Conservation (phyloP, 2,329 filamentous ascomycete genomes). For the Alternaria sp. region DNA sequence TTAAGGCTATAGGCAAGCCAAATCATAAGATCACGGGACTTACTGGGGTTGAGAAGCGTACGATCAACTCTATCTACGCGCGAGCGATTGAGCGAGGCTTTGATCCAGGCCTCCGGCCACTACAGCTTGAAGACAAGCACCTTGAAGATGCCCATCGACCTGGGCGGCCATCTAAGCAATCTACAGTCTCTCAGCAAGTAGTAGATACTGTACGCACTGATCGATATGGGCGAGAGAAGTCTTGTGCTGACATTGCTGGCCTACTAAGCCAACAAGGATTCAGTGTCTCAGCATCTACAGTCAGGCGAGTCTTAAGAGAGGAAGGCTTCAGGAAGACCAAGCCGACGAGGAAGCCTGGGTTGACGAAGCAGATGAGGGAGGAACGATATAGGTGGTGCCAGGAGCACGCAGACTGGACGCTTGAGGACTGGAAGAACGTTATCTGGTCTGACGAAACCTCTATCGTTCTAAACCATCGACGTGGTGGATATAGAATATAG, state of each 20-base stretch:
- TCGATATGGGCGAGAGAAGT: slow-evolving; percentile 15
- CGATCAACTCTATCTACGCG: not conserved
- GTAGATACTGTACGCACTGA: not conserved
- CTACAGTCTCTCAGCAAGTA: too few species aligned
- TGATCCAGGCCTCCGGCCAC: not conserved
- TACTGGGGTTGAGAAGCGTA: not conserved
- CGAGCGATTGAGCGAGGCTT: not conserved
- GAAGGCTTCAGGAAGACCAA: slow-evolving; percentile 9
- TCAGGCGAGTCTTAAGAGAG: not conserved
- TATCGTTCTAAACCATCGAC: slow-evolving; percentile 11
- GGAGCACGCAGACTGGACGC: not conserved
- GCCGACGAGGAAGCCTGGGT: slow-evolving; percentile 17
- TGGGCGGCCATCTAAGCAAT: slow-evolving; percentile 13
- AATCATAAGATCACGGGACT: not conserved
- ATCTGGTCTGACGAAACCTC: slow-evolving; percentile 2
- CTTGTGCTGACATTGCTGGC: slow-evolving; percentile 10
- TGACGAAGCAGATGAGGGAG: slow-evolving; percentile 14
- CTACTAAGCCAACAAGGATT: slow-evolving; percentile 11
- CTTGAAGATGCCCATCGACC: not conserved
- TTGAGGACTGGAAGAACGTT: not conserved
- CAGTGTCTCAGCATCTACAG: not conserved
- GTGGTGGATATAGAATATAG: slow-evolving; percentile 16
- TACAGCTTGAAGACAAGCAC: too few species aligned
- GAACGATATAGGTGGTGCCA: not conserved
- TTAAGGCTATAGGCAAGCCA: not conserved